Percentiles rank a stretch among this genome's conserved stretches.
phyloP scores from a whole-genome alignment of 2,329 filamentous ascomycete species.

The Coniochaeta hoffmannii region DNA sequence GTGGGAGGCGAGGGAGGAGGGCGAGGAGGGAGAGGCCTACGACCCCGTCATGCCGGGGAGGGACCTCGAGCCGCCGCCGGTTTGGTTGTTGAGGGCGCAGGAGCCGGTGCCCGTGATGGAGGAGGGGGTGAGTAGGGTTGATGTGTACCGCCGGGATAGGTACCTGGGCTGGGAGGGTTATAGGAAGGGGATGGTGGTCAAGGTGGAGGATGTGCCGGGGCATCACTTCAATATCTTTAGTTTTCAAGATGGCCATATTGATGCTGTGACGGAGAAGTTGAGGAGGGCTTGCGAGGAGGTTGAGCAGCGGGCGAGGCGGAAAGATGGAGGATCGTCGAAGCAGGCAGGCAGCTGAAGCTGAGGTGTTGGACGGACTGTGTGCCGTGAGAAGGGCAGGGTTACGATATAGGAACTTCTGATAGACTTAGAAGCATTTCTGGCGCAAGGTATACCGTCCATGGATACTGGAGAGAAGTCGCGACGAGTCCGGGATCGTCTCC shows the following conservation, averaged over 20 bases:
- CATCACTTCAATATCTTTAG: constrained; percentile 44
- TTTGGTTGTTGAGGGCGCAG: constrained; percentile 37
- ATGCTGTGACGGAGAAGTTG: constrained; percentile 17
- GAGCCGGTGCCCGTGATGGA: constrained; percentile 27
- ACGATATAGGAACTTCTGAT: not conserved
- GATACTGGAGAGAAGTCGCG: too few species aligned
- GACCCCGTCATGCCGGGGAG: not conserved
- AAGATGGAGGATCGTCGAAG: not conserved
- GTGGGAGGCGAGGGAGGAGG: constrained; percentile 20
- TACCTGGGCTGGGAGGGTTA: constrained; percentile 44
- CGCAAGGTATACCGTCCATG: too few species aligned
- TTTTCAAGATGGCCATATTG: constrained; percentile 17
- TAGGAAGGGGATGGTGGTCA: constrained; percentile 31
- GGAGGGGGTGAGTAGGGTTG: constrained; percentile 25
- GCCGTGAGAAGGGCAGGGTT: too few species aligned
- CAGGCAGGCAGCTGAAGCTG: not conserved
- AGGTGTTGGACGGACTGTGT: not conserved
- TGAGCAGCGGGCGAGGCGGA: constrained; percentile 7
- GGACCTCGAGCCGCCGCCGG: constrained; percentile 24
- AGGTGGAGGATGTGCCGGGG: constrained; percentile 40
- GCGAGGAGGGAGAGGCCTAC: not conserved
- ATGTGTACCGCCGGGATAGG: constrained; percentile 32
- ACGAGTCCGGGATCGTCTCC: too few species aligned
- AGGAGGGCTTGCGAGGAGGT: constrained; percentile 18
- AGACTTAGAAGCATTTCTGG: too few species aligned